These are phyloP conservation scores for Pseudisothecium myosuroides DNA, from an alignment of 225 moss, liverwort and hornwort genomes.

Conservation along the genomic window DNA sequence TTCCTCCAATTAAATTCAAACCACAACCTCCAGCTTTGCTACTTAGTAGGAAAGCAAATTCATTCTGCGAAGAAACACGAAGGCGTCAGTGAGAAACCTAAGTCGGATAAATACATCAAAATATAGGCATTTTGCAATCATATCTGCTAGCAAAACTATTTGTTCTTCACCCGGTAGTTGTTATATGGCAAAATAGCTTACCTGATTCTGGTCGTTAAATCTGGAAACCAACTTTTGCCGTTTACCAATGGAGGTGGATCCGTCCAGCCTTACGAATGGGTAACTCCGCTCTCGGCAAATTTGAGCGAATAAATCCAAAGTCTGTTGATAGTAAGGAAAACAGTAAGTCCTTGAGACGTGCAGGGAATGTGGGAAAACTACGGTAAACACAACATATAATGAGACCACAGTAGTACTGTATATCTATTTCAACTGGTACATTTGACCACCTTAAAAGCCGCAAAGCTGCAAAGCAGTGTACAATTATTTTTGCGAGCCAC, in stretches of 20 bases:
- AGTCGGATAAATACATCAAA: neutral
- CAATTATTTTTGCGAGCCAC: neutral
- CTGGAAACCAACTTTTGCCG: conserved; percentile 86
- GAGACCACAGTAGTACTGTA: neutral
- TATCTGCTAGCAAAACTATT: neutral
- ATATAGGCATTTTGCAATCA: neutral
- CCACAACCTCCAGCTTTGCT: conserved; percentile 99
- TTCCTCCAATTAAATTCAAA: conserved; percentile 91
- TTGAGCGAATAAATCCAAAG: conserved; percentile 87
- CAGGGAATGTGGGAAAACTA: neutral
- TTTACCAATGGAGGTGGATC: conserved; percentile 79
- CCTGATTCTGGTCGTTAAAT: conserved; percentile 83
- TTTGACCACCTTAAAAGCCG: neutral
- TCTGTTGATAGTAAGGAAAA: conserved; percentile 40
- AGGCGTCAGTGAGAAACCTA: neutral
- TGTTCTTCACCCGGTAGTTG: neutral
- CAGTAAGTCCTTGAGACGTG: neutral
- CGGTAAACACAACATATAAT: neutral
- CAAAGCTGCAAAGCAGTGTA: neutral
- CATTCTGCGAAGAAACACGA: conserved; percentile 49
- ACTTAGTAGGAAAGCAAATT: conserved; percentile 90
- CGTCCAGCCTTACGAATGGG: conserved; percentile 88
- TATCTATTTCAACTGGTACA: neutral
- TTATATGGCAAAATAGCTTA: neutral
- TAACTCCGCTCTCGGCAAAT: conserved; percentile 88